Conservation (phyloP, 805 yeast species). For the Wickerhamiella azyma region DNA sequence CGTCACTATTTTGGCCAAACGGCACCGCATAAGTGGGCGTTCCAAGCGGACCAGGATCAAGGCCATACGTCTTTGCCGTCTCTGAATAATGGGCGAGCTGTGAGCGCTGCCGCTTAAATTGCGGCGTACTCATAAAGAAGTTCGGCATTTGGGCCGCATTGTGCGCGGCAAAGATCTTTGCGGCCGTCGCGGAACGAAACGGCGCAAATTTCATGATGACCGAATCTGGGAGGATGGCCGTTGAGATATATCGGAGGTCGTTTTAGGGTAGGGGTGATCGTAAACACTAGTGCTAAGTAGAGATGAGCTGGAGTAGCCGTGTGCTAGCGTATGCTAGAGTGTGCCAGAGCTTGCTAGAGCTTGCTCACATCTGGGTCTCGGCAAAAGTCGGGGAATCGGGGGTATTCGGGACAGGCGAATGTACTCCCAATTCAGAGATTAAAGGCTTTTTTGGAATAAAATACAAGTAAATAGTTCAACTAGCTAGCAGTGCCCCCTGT, state of each 20-base stretch:
- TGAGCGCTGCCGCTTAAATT: constrained; percentile 28
- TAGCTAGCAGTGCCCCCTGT: too few relatives aligned
- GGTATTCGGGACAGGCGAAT: too few relatives aligned
- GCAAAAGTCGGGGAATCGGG: too few relatives aligned
- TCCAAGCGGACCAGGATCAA: constrained; percentile 5
- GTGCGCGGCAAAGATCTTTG: constrained; percentile 27
- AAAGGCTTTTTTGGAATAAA: too few relatives aligned
- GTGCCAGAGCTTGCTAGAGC: too few relatives aligned
- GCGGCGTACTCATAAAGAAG: constrained; percentile 30
- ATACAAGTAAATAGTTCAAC: too few relatives aligned
- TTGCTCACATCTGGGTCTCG: too few relatives aligned
- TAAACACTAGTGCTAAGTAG: too few relatives aligned
- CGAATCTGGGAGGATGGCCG: neutral
- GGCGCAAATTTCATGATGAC: constrained; percentile 6
- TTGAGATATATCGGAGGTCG: constrained; percentile 21
- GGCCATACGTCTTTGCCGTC: constrained; percentile 15
- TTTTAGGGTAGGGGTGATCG: too few relatives aligned
- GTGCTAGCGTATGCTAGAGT: too few relatives aligned
- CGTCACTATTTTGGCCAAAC: constrained; percentile 5
- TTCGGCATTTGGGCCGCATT: constrained; percentile 23
- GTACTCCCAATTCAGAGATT: too few relatives aligned
- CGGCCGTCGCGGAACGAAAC: constrained; percentile 23
- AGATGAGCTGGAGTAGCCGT: too few relatives aligned
- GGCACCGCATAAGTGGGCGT: neutral
- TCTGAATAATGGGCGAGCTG: constrained; percentile 21